These are phyloP conservation scores for Lactarius vividus DNA, from an alignment of 768 basidiomycete species.

Conservation along the genomic window DNA sequence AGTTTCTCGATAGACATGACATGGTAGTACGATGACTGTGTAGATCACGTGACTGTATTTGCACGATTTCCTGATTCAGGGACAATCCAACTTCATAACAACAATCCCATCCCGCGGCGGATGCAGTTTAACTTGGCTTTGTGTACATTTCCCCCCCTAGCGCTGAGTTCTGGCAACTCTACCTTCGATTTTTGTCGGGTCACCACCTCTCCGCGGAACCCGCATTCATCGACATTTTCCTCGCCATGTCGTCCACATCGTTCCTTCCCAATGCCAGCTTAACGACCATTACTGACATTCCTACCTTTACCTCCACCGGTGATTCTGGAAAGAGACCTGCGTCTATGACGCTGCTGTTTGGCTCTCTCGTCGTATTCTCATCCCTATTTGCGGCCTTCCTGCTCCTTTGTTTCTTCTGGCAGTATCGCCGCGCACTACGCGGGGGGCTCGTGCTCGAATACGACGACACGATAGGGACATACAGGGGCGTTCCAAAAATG, in stretches of 20 bases:
- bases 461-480: neutral
- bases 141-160: neutral
- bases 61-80: neutral
- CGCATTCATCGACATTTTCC: neutral
- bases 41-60: neutral
- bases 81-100: neutral
- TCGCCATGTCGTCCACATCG: conserved; percentile 13
- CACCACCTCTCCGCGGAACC: neutral
- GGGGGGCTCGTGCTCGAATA: neutral
- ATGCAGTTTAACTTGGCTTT: neutral
- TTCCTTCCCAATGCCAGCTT: neutral
- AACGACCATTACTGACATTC: neutral
- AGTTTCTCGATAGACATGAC: conserved; percentile 20
- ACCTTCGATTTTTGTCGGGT: neutral
- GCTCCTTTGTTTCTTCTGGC: conserved; percentile 18
- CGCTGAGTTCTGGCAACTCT: neutral
- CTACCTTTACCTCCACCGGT: neutral
- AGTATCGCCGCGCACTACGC: neutral
- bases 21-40: conserved; percentile 4
- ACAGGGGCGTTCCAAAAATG: conserved; percentile 5
- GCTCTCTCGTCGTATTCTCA: conserved; percentile 10
- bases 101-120: neutral
- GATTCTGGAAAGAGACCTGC: neutral
- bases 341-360: conserved; percentile 10
- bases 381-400: conserved; percentile 9